A percentile compares a stretch with the other conserved stretches of the same genome.
These are phyloP conservation scores for Gliomastix tumulicola DNA, from an alignment of 2,329 filamentous ascomycete genomes.

Conservation along the genomic window DNA sequence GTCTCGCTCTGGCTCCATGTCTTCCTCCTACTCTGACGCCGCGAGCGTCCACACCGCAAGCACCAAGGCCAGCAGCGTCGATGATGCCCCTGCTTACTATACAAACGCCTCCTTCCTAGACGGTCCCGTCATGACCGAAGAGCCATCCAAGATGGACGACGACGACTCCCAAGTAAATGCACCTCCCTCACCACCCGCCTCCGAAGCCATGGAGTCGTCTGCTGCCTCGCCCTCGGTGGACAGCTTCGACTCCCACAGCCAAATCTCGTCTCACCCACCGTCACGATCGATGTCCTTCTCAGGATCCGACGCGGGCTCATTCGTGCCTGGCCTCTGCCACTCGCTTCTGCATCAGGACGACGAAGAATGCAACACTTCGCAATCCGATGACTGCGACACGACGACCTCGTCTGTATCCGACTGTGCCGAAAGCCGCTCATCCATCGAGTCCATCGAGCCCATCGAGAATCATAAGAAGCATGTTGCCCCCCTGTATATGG, in stretches of 20 bases:
- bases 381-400: slow-evolving; percentile 36
- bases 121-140: slow-evolving; percentile 33
- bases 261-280: slow-evolving; percentile 30
- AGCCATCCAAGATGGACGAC: slow-evolving; percentile 26
- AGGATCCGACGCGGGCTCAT: slow-evolving; percentile 36
- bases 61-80: slow-evolving; percentile 30
- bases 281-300: slow-evolving; percentile 46
- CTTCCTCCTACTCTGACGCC: slow-evolving; percentile 28
- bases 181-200: slow-evolving; percentile 34
- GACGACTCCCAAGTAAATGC: slow-evolving; percentile 11
- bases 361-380: slow-evolving; percentile 32
- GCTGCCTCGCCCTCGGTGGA: slow-evolving; percentile 25
- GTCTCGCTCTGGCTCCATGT: slow-evolving; percentile 20
- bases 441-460: slow-evolving; percentile 21
- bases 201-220: slow-evolving; percentile 40
- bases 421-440: slow-evolving; percentile 28
- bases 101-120: slow-evolving; percentile 29
- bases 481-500: slow-evolving; percentile 9
- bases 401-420: slow-evolving; percentile 38
- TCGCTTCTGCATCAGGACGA: slow-evolving; percentile 24
- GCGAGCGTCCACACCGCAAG: slow-evolving; percentile 26
- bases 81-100: slow-evolving; percentile 13
- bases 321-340: slow-evolving; percentile 21
- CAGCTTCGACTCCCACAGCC: slow-evolving; percentile 15
- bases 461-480: slow-evolving; percentile 19